Percentiles rank a stretch among this genome's conserved stretches.
Evolutionary conservation across 805 yeast genomes (phyloP).

Genomic region (Wickerhamiella occidentalis): DNA sequence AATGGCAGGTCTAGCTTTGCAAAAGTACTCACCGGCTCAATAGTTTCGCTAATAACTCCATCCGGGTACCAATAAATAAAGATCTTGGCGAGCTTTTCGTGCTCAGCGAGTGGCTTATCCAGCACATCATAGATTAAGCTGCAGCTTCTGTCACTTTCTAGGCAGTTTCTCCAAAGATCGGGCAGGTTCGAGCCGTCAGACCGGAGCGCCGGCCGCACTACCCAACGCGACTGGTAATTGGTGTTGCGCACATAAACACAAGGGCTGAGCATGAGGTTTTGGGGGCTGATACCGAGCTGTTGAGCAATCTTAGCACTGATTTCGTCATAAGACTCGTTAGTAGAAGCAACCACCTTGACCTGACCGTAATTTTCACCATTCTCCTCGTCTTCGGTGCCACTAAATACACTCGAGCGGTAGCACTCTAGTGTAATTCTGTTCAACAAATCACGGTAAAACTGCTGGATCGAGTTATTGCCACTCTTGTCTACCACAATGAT

Average conservation of each 20-base stretch:
- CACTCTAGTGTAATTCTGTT: slow-evolving; percentile 21
- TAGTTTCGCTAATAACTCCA: slow-evolving; percentile 30
- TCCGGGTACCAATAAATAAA: slow-evolving; percentile 61
- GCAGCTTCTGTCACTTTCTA: slow-evolving; percentile 14
- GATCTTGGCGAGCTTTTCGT: slow-evolving; percentile 61
- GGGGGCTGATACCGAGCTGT: slow-evolving; percentile 42
- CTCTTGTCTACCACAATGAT: neutral
- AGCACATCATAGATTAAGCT: slow-evolving; percentile 62
- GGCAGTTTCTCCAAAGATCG: slow-evolving; percentile 11
- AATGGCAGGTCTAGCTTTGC: neutral
- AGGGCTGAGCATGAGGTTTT: slow-evolving; percentile 53
- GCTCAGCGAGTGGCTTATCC: slow-evolving; percentile 59
- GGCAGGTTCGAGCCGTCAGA: slow-evolving; percentile 14
- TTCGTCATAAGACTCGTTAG: slow-evolving; percentile 44
- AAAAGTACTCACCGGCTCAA: neutral
- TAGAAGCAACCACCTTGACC: slow-evolving; percentile 49
- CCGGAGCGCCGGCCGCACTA: neutral
- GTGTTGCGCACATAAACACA: neutral
- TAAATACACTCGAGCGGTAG: slow-evolving; percentile 10
- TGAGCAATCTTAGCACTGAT: slow-evolving; percentile 52
- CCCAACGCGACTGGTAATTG: neutral
- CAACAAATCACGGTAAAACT: slow-evolving; percentile 27
- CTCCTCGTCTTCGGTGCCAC: slow-evolving; percentile 15
- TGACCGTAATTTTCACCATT: slow-evolving; percentile 15
- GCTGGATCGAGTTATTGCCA: neutral